Evolutionary conservation across 2,329 filamentous ascomycete genomes (phyloP).

Genomic region (Knufia petricola): DNA sequence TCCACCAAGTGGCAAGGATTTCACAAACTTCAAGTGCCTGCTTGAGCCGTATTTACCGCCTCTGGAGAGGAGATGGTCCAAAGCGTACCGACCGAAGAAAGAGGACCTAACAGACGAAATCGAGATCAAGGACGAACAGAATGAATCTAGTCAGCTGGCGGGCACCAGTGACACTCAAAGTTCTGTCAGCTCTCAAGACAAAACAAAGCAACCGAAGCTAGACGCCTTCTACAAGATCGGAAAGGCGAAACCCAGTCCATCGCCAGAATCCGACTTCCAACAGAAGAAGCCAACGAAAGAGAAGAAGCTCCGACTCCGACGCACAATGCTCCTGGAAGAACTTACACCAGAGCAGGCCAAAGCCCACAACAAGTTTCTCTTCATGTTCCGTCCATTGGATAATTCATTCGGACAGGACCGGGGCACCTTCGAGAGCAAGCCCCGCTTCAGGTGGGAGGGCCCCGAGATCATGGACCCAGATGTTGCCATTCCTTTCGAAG

Average conservation of each 20-base stretch:
- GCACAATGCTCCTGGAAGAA: conserved; percentile 2
- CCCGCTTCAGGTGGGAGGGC: conserved; percentile 5
- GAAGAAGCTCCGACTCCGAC: not conserved
- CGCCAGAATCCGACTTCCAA: not conserved
- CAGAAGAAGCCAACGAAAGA: not conserved
- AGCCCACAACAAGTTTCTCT: not conserved
- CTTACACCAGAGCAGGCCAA: not conserved
- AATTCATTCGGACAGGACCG: conserved; percentile 3
- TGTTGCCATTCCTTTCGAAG: conserved; percentile 2
- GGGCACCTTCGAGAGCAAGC: conserved; percentile 2
- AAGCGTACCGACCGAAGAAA: not conserved
- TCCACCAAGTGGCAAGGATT: not conserved
- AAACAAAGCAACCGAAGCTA: not conserved
- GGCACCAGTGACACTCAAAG: too few species aligned
- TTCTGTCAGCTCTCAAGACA: too few species aligned
- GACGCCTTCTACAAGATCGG: not conserved
- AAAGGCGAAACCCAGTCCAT: not conserved
- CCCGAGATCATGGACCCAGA: conserved; percentile 1
- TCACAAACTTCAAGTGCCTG: not conserved
- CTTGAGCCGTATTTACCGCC: not conserved
- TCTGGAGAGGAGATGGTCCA: not conserved
- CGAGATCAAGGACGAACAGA: not conserved
- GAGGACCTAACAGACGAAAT: not conserved
- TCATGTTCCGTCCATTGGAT: conserved; percentile 4
- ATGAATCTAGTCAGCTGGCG: not conserved